Conservation (phyloP, 2,329 filamentous ascomycete species). For the Aureobasidium vineae region DNA sequence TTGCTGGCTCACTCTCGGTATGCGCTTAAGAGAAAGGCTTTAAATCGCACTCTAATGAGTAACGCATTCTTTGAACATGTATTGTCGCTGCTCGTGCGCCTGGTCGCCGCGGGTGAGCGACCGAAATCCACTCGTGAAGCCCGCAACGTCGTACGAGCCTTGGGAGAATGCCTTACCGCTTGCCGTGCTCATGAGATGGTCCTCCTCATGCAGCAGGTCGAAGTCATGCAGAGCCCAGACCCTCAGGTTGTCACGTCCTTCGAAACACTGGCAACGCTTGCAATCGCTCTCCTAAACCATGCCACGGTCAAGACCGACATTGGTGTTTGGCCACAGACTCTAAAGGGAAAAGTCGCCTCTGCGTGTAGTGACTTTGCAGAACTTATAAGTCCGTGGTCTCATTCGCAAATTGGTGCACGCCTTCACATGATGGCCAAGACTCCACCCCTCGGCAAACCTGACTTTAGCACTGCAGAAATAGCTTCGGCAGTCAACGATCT, state of each 20-base stretch:
- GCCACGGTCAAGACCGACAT: constrained; percentile 22
- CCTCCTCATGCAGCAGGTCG: constrained; percentile 34
- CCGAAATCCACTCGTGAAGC: constrained; percentile 28
- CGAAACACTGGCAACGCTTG: constrained; percentile 37
- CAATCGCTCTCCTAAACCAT: constrained; percentile 35
- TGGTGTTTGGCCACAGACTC: constrained; percentile 25
- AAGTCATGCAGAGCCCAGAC: constrained; percentile 33
- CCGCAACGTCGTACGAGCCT: constrained; percentile 31
- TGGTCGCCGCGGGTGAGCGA: constrained; percentile 32
- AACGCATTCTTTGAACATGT: constrained; percentile 37
- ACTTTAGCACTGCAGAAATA: constrained; percentile 60
- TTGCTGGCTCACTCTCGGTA: constrained; percentile 35
- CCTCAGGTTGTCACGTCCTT: constrained; percentile 33
- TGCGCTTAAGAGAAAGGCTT: not conserved
- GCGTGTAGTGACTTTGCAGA: constrained; percentile 38
- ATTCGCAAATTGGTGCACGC: constrained; percentile 36
- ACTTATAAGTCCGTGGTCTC: constrained; percentile 38
- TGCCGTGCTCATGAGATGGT: constrained; percentile 35
- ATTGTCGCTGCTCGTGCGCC: constrained; percentile 35
- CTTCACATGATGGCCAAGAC: constrained; percentile 34
- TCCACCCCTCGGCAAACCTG: constrained; percentile 55
- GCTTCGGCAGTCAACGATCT: constrained; percentile 53
- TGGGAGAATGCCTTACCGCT: constrained; percentile 36
- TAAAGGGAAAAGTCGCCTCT: constrained; percentile 33
- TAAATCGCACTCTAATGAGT: constrained; percentile 19